A percentile compares a stretch with the other conserved stretches of the same genome.
phyloP scores from a whole-genome alignment of 2,329 filamentous ascomycete species.

The Colletotrichum sp. region DNA sequence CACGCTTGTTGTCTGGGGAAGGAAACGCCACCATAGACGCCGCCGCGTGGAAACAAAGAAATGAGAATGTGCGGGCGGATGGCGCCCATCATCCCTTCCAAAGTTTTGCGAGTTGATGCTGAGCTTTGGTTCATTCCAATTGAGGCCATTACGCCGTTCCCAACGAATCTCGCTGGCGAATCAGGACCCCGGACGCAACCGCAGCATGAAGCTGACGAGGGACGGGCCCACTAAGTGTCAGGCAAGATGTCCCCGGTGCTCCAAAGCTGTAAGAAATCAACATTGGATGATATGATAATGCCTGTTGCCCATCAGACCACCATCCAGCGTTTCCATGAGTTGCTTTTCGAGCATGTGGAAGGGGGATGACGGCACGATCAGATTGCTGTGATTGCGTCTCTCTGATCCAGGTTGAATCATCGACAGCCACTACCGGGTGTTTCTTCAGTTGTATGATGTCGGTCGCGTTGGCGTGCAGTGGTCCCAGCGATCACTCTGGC shows the following conservation, averaged over 20 bases:
- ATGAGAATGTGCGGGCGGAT: neutral
- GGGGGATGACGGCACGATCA: neutral
- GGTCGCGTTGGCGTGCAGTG: neutral
- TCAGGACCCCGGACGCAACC: neutral
- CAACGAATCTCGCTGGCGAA: slow-evolving; percentile 1
- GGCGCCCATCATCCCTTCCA: neutral
- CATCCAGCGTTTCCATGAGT: neutral
- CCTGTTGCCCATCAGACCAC: slow-evolving; percentile 13
- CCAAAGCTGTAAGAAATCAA: slow-evolving; percentile 18
- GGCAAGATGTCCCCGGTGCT: slow-evolving; percentile 13
- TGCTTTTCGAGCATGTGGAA: neutral
- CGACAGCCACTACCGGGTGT: neutral
- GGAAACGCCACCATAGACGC: slow-evolving; percentile 5
- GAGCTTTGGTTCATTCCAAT: neutral
- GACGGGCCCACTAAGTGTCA: slow-evolving; percentile 7
- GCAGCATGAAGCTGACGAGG: slow-evolving; percentile 12
- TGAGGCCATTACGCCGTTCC: slow-evolving; percentile 10
- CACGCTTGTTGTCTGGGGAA: slow-evolving; percentile 3
- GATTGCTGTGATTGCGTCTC: neutral
- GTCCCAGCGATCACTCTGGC: neutral
- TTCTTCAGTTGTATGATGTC: neutral
- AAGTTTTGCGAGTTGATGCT: neutral
- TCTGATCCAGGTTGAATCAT: neutral
- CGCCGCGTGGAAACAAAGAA: slow-evolving; percentile 8
- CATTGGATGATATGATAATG: slow-evolving; percentile 19